These are phyloP conservation scores for Entamoeba invadens DNA, from an alignment of 208 protist species.

Conservation along the genomic window DNA sequence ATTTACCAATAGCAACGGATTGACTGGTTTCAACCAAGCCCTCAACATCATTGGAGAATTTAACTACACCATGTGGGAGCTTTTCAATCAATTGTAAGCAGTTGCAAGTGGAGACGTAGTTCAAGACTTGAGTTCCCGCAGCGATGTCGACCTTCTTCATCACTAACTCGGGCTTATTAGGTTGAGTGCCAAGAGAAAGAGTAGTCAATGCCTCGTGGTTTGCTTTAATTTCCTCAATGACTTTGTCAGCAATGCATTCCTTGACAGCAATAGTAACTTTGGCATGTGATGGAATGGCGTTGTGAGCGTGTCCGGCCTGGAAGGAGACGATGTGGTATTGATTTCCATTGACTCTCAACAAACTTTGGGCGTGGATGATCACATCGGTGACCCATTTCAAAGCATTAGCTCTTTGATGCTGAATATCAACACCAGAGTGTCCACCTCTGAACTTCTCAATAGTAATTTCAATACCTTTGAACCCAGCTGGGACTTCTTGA, in stretches of 20 bases:
- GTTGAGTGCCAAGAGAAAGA: not conserved
- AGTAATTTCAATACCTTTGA: not conserved
- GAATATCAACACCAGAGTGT: conserved; percentile 27
- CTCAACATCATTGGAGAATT: not conserved
- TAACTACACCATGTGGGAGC: conserved; percentile 15
- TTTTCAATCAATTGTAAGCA: conserved; percentile 9
- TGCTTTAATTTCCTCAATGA: not conserved
- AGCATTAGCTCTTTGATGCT: conserved; percentile 13
- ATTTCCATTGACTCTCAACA: not conserved
- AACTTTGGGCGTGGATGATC: not conserved
- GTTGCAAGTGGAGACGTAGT: not conserved
- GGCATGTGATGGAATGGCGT: conserved; percentile 10
- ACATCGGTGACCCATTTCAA: conserved; percentile 9
- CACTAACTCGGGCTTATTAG: not conserved
- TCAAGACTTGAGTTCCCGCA: not conserved
- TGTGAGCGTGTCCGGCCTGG: conserved; percentile 13
- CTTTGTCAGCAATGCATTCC: not conserved
- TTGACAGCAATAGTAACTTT: not conserved
- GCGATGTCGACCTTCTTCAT: not conserved
- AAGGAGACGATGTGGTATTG: not conserved
- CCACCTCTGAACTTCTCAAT: conserved; percentile 13
- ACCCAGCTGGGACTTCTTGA: not conserved
- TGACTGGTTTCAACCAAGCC: conserved; percentile 23
- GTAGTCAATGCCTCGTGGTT: not conserved
- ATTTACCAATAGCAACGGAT: conserved; percentile 1